phyloP scores from a whole-genome alignment of 306 rosid species.

The Glycyrrhiza uralensis region DNA sequence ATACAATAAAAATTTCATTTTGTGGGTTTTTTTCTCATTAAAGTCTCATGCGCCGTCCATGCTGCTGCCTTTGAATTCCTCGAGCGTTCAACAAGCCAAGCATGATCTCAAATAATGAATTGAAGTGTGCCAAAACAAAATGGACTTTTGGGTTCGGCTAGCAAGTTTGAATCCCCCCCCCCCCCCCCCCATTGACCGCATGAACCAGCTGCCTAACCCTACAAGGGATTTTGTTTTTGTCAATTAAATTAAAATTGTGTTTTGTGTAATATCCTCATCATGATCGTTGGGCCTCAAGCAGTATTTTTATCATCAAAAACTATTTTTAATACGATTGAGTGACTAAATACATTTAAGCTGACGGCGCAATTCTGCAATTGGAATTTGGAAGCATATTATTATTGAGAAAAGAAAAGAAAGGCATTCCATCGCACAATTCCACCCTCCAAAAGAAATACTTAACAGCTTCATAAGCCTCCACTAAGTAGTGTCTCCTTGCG shows the following conservation, averaged over 20 bases:
- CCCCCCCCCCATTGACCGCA: slow-evolving; percentile 23
- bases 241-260: not conserved
- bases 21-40: not conserved
- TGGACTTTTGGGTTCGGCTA: slow-evolving; percentile 13
- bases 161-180: slow-evolving; percentile 2
- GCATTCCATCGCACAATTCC: slow-evolving; percentile 10
- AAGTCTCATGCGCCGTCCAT: slow-evolving; percentile 34
- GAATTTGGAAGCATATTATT: slow-evolving; percentile 27
- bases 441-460: slow-evolving; percentile 18
- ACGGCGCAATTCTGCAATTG: slow-evolving; percentile 61
- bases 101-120: not conserved
- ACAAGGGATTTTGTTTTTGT: not conserved
- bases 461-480: slow-evolving; percentile 39
- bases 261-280: slow-evolving; percentile 26
- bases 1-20: not conserved
- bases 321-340: slow-evolving; percentile 8
- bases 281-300: slow-evolving; percentile 35
- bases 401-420: not conserved
- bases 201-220: not conserved
- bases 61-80: slow-evolving; percentile 26
- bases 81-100: slow-evolving; percentile 30
- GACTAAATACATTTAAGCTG: slow-evolving; percentile 32
- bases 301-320: slow-evolving; percentile 18
- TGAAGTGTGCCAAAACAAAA: slow-evolving; percentile 13
- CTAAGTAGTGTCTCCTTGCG: slow-evolving; percentile 29